Conservation (phyloP, 2,329 filamentous ascomycete species). For the Sporothrix brasiliensis region DNA sequence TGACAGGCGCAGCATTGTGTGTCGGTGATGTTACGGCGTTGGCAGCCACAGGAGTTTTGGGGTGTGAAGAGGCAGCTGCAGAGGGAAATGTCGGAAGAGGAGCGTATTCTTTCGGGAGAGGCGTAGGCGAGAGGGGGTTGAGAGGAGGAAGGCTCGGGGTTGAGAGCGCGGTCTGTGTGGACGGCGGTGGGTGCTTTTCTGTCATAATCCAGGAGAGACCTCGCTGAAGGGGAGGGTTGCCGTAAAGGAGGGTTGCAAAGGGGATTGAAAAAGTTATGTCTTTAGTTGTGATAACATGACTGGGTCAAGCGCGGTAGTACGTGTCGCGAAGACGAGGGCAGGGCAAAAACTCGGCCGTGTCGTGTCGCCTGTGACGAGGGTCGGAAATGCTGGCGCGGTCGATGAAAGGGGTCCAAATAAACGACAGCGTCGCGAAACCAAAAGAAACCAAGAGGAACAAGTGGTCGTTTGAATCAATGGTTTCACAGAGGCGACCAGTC, state of each 20-base stretch:
- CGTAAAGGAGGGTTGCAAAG: slow-evolving; percentile 37
- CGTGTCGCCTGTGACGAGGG: slow-evolving; percentile 20
- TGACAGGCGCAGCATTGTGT: slow-evolving; percentile 46
- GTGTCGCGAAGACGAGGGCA: background rate
- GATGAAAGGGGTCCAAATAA: background rate
- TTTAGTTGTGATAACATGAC: slow-evolving; percentile 57
- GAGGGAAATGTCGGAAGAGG: slow-evolving; percentile 28
- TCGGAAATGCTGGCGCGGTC: background rate
- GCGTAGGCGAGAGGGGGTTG: slow-evolving; percentile 36
- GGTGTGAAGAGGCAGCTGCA: background rate
- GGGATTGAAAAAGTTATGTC: slow-evolving; percentile 29
- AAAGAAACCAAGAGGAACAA: background rate
- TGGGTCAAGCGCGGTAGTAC: slow-evolving; percentile 49
- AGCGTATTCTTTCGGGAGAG: slow-evolving; percentile 19
- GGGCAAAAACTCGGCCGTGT: slow-evolving; percentile 32
- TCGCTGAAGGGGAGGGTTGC: slow-evolving; percentile 47
- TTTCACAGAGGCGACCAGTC: slow-evolving; percentile 1
- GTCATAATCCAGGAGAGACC: slow-evolving; percentile 62
- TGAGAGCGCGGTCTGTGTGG: slow-evolving; percentile 59
- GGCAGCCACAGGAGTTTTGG: slow-evolving; percentile 36
- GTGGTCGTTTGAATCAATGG: slow-evolving; percentile 8
- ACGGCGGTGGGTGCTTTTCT: slow-evolving; percentile 58
- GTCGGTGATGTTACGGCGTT: background rate
- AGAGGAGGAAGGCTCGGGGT: slow-evolving; percentile 54
- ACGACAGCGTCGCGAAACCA: background rate